A percentile compares a stretch with the other conserved stretches of the same genome.
Evolutionary conservation across 352 stramenopile species (phyloP).

Genomic region (Phytophthora macrochlamydospora): DNA sequence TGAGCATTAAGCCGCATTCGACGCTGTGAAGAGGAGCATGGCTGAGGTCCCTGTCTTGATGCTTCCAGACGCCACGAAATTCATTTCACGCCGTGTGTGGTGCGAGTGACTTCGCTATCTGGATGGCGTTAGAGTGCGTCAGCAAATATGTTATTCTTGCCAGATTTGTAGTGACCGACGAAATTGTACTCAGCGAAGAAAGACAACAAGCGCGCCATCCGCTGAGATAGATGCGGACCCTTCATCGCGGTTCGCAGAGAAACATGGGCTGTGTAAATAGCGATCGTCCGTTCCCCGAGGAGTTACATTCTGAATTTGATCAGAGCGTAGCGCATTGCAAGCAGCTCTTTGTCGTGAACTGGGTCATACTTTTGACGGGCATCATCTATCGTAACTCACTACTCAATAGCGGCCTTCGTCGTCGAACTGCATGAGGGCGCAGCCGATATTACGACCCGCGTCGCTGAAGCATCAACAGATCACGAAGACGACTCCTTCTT

Average conservation of each 20-base stretch:
- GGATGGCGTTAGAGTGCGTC: not conserved
- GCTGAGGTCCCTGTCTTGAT: too few species aligned
- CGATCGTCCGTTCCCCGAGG: not conserved
- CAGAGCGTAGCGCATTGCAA: not conserved
- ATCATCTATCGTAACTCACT: not conserved
- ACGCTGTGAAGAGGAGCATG: too few species aligned
- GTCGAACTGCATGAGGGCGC: not conserved
- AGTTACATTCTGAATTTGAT: not conserved
- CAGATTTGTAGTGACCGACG: not conserved
- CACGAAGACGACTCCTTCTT: too few species aligned
- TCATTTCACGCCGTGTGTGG: too few species aligned
- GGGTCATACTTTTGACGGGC: not conserved
- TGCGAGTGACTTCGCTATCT: not conserved
- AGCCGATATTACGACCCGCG: not conserved
- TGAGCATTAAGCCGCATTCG: too few species aligned
- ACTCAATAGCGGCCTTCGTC: not conserved
- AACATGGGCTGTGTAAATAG: not conserved
- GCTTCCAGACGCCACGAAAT: too few species aligned
- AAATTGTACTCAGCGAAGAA: not conserved
- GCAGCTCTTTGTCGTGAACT: not conserved
- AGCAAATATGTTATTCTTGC: not conserved
- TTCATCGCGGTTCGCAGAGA: not conserved
- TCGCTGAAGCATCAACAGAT: too few species aligned
- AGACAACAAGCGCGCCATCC: not conserved
- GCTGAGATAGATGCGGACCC: not conserved